phyloP scores from a whole-genome alignment of 2,329 filamentous ascomycete genomes.

The Zymoseptoria pseudotritici region DNA sequence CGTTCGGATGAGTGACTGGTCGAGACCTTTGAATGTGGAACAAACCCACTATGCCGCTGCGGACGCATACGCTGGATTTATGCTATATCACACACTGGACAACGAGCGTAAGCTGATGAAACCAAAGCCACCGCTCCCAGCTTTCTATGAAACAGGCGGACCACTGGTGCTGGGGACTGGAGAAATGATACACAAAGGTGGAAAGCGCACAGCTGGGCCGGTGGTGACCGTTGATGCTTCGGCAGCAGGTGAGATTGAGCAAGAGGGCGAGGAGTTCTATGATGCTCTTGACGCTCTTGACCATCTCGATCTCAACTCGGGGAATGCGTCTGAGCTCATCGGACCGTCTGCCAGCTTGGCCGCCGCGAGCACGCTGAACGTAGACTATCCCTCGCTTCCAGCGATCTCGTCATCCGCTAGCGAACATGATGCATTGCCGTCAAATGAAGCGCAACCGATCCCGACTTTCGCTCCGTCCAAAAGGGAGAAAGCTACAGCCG shows the following conservation, averaged over 20 bases:
- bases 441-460: neutral
- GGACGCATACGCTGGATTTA: constrained; percentile 72
- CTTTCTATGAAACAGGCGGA: constrained; percentile 57
- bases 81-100: constrained; percentile 67
- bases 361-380: neutral
- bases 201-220: neutral
- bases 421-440: neutral
- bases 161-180: constrained; percentile 54
- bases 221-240: constrained; percentile 11
- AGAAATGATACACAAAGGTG: constrained; percentile 9
- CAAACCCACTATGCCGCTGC: constrained; percentile 73
- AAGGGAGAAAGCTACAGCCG: neutral
- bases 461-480: neutral
- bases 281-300: constrained; percentile 25
- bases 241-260: constrained; percentile 16
- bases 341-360: neutral
- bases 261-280: constrained; percentile 31
- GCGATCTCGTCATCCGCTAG: neutral
- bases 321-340: neutral
- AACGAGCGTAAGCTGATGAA: constrained; percentile 56
- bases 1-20: constrained; percentile 72
- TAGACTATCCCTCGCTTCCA: constrained; percentile 2
- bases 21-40: constrained; percentile 48
- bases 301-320: constrained; percentile 10
- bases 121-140: constrained; percentile 64